Evolutionary conservation across 495 filamentous ascomycete genomes (phyloP).

Genomic region (Xylaria telfairii): DNA sequence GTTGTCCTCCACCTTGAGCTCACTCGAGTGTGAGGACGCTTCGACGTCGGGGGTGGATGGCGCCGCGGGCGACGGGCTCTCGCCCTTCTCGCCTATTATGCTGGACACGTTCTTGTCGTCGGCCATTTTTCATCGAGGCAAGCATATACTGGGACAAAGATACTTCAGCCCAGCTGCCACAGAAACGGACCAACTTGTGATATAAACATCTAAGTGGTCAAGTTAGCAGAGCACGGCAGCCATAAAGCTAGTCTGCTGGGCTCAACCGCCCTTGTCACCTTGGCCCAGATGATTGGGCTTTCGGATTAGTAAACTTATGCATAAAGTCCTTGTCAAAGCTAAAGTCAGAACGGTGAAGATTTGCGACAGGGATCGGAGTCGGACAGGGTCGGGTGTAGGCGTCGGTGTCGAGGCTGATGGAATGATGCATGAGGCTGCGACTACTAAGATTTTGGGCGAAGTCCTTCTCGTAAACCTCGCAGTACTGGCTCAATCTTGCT

Average conservation of each 20-base stretch:
- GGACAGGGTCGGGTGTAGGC: no score
- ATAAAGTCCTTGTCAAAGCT: background rate
- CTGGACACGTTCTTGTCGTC: background rate
- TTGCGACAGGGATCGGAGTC: background rate
- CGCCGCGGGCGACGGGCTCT: background rate
- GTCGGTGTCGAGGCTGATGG: background rate
- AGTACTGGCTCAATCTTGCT: conserved; percentile 5
- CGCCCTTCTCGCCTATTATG: background rate
- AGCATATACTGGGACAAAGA: background rate
- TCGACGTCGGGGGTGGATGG: background rate
- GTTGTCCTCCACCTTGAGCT: background rate
- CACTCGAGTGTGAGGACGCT: background rate
- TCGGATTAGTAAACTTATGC: background rate
- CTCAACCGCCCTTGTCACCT: background rate
- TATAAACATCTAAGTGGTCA: conserved; percentile 5
- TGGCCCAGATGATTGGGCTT: background rate
- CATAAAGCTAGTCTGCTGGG: background rate
- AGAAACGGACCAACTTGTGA: background rate
- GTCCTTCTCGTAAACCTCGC: background rate
- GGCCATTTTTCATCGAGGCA: background rate
- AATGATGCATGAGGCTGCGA: background rate
- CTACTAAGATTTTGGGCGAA: background rate
- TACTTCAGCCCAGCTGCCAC: background rate
- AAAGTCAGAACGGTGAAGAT: background rate
- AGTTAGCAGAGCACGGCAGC: background rate